Base-by-base conservation (phyloP, 345 rosid genomes). In the Erucastrum elatum region DNA sequence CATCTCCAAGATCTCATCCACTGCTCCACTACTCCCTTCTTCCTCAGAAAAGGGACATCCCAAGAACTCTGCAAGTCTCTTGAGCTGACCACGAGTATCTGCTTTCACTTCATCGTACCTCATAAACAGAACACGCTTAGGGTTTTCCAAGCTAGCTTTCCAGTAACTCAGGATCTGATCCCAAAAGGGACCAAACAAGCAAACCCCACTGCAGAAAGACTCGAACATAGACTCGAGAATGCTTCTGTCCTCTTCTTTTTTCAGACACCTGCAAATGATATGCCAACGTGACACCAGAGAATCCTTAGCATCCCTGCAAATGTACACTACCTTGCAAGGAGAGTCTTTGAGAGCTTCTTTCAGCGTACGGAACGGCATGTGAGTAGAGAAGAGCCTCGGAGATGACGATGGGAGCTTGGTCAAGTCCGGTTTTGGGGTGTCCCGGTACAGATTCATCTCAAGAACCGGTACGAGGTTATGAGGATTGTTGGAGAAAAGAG, bases 141-240 rank as follows among this genome's bases (percentile, higher is more conserved):
- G 84, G 0, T 62, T 55, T 56, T 89, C 88, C 77, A 84, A 69
- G 70, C 89, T 86, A 3, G 58, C 85, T 74, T 64, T 81, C 90
- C 90, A 86, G 10, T 84, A 89, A 7, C 79, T 78, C 41, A 86
- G 65, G 2, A 83, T 82, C 5, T 87, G 90, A 7, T 87, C 92
- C 89, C 90, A 89, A 13, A 72, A 84, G 0, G 90, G 87, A 4
- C 93, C 90, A 2, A 6, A 81, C 33, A 69, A 12, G 17, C 70
- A 41, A 77, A 75, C 81, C 1, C 90, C 90, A 9, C 74, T 72
- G 55, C 82, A 75, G 1, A 85, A 87, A 39, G 75, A 81, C 7
- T 86, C 82, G 2, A 86, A 85, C 27, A 78, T 9, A 4, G 80
- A 83, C 55, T 81, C 85, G 5, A 89, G 66, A 3, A 26, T 75